phyloP scores from a whole-genome alignment of 2,329 filamentous ascomycete genomes.

The Fusarium illudens region DNA sequence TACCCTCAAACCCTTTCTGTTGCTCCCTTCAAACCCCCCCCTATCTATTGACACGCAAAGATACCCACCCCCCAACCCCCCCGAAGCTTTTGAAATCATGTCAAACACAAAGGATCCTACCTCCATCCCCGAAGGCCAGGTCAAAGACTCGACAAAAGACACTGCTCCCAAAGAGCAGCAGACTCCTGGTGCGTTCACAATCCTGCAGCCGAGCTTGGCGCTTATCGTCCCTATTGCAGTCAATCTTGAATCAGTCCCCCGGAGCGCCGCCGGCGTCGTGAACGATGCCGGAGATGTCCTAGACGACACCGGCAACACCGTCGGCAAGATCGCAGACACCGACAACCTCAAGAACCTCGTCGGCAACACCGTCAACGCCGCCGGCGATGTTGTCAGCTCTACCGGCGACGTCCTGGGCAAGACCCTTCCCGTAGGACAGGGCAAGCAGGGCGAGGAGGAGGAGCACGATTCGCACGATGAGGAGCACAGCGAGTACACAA shows the following conservation, averaged over 20 bases:
- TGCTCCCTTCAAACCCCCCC: not conserved
- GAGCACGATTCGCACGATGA: slow-evolving; percentile 33
- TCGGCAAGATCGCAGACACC: slow-evolving; percentile 54
- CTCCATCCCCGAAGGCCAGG: slow-evolving; percentile 42
- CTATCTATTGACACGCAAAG: not conserved
- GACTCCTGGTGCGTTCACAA: slow-evolving; percentile 44
- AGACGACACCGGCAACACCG: slow-evolving; percentile 53
- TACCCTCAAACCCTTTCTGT: too few relatives aligned
- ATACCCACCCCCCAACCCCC: not conserved
- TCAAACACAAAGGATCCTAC: slow-evolving; percentile 38
- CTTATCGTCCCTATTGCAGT: slow-evolving; percentile 43
- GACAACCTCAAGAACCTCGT: slow-evolving; percentile 51
- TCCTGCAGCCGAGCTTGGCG: slow-evolving; percentile 34
- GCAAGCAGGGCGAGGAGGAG: slow-evolving; percentile 16
- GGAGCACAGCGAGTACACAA: slow-evolving; percentile 51
- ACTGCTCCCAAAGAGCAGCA: slow-evolving; percentile 39
- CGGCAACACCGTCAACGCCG: slow-evolving; percentile 51
- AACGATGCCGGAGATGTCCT: slow-evolving; percentile 56
- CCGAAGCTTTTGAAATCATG: slow-evolving; percentile 4
- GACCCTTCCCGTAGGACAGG: slow-evolving; percentile 45
- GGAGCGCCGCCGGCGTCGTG: slow-evolving; percentile 53
- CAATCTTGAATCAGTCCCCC: slow-evolving; percentile 44
- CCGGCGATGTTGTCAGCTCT: slow-evolving; percentile 48
- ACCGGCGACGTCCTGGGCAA: slow-evolving; percentile 55
- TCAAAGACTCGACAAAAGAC: slow-evolving; percentile 45